These are phyloP conservation scores for Biscogniauxia sp. DNA, from an alignment of 2,329 filamentous ascomycete species.

Conservation along the genomic window DNA sequence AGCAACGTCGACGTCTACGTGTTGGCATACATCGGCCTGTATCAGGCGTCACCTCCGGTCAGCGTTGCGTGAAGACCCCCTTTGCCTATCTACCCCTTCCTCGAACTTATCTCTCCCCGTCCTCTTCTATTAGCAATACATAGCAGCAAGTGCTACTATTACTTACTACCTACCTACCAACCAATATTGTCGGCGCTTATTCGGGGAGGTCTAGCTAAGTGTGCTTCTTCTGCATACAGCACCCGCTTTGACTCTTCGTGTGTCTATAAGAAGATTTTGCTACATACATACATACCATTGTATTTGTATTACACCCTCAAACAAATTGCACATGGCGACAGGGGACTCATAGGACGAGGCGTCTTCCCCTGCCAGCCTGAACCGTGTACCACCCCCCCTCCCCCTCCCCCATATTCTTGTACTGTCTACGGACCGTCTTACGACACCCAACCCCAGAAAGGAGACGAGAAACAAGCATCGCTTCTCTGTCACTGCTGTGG, in stretches of 20 bases:
- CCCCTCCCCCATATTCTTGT: too few species aligned
- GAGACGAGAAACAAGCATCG: not conserved
- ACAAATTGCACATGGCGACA: conserved; percentile 33
- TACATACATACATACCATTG: conserved; percentile 23
- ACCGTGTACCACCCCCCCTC: not conserved
- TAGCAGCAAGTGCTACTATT: too few species aligned
- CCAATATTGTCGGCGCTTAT: conserved; percentile 1
- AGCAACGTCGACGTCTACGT: not conserved
- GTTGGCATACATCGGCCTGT: not conserved
- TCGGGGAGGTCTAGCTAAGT: not conserved
- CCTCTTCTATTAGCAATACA: not conserved
- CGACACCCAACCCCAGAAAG: not conserved
- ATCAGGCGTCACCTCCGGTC: not conserved
- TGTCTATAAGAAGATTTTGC: not conserved
- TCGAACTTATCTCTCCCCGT: not conserved
- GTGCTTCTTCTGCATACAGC: conserved; percentile 16
- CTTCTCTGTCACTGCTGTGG: not conserved
- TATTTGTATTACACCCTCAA: conserved; percentile 30
- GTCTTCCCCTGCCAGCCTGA: conserved; percentile 7
- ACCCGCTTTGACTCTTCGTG: conserved; percentile 20
- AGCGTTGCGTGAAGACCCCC: not conserved
- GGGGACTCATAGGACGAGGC: conserved; percentile 20
- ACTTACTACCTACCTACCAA: too few species aligned
- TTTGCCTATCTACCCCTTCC: not conserved
- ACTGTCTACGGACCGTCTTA: not conserved